phyloP scores from a whole-genome alignment of 495 filamentous ascomycete genomes.

The Penicillium tannophilum region DNA sequence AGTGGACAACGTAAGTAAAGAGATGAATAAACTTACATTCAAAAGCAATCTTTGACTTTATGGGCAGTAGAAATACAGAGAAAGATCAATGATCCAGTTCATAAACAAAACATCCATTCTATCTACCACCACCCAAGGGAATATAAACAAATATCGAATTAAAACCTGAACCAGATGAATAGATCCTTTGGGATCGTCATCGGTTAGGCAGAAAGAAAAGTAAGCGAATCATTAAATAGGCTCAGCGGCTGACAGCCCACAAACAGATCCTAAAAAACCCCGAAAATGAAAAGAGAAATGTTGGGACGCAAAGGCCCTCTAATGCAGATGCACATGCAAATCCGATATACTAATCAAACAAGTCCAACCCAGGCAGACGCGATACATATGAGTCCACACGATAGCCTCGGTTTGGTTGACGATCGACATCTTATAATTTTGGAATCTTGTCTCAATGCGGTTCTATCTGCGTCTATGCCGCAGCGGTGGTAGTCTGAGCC shows the following conservation, averaged over 20 bases:
- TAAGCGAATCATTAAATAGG: neutral
- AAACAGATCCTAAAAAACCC: neutral
- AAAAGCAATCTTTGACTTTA: too few relatives aligned
- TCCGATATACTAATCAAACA: constrained; percentile 6
- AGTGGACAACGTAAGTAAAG: neutral
- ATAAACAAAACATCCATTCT: neutral
- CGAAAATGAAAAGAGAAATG: constrained; percentile 1
- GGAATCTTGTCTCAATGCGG: neutral
- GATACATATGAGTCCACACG: neutral
- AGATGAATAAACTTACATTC: neutral
- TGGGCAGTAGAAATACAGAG: too few relatives aligned
- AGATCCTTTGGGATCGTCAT: neutral
- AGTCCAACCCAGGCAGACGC: constrained; percentile 11
- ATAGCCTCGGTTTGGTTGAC: constrained; percentile 9
- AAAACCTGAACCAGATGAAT: neutral
- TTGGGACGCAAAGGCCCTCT: constrained; percentile 2
- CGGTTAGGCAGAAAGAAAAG: constrained; percentile 1
- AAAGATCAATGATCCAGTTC: neutral
- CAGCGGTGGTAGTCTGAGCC: constrained; percentile 19
- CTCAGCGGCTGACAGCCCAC: neutral
- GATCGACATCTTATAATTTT: constrained; percentile 1
- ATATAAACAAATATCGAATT: neutral
- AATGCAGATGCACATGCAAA: constrained; percentile 14
- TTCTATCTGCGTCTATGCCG: constrained; percentile 24
- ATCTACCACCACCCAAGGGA: neutral